Base-by-base conservation (phyloP, 441 rosid genomes). In the Pelargonium australe region DNA sequence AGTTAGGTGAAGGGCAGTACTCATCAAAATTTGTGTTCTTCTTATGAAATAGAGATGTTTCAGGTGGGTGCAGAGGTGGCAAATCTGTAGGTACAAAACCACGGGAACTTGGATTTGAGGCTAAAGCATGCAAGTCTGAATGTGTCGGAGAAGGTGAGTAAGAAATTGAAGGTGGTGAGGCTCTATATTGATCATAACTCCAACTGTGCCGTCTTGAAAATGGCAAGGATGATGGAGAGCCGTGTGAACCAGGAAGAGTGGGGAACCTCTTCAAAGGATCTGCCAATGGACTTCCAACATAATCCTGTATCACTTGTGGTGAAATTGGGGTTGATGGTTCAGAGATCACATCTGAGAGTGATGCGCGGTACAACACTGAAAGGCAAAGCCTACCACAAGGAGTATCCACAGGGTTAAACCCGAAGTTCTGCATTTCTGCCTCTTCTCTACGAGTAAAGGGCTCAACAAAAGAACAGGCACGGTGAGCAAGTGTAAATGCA, bases 261-360 rank as follows among this genome's bases (percentile, higher is more conserved):
- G 96, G 85, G 40, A 95, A 85, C 72, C 86, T 87, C 80, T 81
- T 95, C 16, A 91, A 77, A 14, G 95, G 97, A 69, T 92, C 95
- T 66, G 92, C 92, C 78, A 90, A 80, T 43, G 97, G 97, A 76
- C 99, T 91, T 43, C 97, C 97, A 73, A 95, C 97, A 78, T 91
- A 95, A 81, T 91, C 89, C 0, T 86, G 85, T 64, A 95, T 95
- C 79, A 95, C 82, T 41, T 85, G 92, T 16, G 96, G 89, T 65
- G 98, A 85, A 77, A 95, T 75, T 20, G 91, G 90, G 12, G 96
- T 84, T 25, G 92, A 87, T 63, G 89, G 77, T 58, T 83, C 96
- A 5, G 86, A 92, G 72, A 82, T 84, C 14, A 85, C 79, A 74
- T 90, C 99, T 0, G 86, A 88, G 63, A 84, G 67, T 7, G 85